Percentiles rank a stretch among this genome's conserved stretches.
phyloP scores from a whole-genome alignment of 2,329 filamentous ascomycete species.

The Ophioceras dolichostomum region DNA sequence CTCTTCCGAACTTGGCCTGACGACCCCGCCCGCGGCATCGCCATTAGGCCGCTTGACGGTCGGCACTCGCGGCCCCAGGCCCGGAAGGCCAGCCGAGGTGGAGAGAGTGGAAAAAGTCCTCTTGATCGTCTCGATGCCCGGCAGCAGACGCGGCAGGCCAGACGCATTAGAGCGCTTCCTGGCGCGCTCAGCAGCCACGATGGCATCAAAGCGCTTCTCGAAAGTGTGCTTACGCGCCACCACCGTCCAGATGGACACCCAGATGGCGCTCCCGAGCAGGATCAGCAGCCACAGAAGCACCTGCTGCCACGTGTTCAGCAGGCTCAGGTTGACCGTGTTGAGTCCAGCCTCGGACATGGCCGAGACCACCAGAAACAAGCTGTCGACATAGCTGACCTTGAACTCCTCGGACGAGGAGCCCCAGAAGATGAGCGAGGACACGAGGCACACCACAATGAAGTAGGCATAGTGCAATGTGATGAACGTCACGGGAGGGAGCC shows the following conservation, averaged over 20 bases:
- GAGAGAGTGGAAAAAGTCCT: conserved; percentile 1
- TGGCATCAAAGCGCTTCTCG: conserved; percentile 42
- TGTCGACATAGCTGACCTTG: conserved; percentile 47
- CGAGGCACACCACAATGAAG: conserved; percentile 42
- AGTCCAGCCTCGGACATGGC: conserved; percentile 57
- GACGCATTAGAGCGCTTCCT: conserved; percentile 6
- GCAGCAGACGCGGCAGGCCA: conserved; percentile 9
- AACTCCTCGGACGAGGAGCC: conserved; percentile 34
- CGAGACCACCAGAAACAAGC: conserved; percentile 50
- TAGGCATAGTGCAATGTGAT: conserved; percentile 55
- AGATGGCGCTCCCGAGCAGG: conserved; percentile 50
- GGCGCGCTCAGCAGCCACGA: conserved; percentile 30
- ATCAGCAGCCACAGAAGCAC: conserved; percentile 50
- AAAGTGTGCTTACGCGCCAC: conserved; percentile 48
- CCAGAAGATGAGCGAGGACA: conserved; percentile 50
- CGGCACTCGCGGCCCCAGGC: neutral
- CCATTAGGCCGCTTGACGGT: neutral
- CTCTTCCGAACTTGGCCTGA: neutral
- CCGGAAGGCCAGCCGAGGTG: neutral
- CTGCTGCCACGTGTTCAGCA: conserved; percentile 56
- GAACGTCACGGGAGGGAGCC: conserved; percentile 39
- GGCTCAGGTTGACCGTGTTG: conserved; percentile 49
- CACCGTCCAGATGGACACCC: conserved; percentile 52
- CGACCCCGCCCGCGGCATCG: neutral
- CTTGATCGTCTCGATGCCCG: conserved; percentile 7